Base-by-base conservation (phyloP, 2,329 filamentous ascomycete genomes). In the Phaeosphaeriaceae sp. region DNA sequence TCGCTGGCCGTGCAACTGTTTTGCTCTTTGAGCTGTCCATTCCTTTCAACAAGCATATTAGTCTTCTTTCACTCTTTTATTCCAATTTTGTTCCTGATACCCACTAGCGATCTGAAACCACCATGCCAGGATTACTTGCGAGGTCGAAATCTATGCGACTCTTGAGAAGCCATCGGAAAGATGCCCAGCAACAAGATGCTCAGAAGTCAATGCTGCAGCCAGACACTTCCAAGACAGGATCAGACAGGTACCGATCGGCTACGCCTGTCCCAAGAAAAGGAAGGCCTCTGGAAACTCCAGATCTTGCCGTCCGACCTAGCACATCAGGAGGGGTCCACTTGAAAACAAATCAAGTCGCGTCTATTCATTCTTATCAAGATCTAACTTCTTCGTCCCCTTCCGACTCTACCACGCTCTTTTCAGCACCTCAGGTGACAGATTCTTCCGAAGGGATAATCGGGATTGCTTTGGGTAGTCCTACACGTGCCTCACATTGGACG, bases 11-110 rank as follows among this genome's bases (percentile, higher is more conserved):
- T 61, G 56, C 61, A 59, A 50, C 56, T 52, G 58, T 69, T 69
- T 76, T 73, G 75, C 70, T 76, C 75, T 71, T 62, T 61, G 70
- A 73, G 76, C 76, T 69, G 76, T 78, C 76, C 76, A 72, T 68
- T 79, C 76, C 71, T 78, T 79, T 67, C 52, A 58, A 17, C 40
- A 27, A 57, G 48, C 59, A 52, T 54, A 36, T 49, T 54, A 61
- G 55, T 62, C 65, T 52, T 63, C 50, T 67, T 63, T 63, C 66
- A 51, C 59, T 70, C 62, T 57, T 68, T 57, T 53, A 62, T 62
- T 53, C 54, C 58, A 60, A 58, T 67, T 62, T 66, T 44, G 57
- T 51, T 62, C 61, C 61, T 73, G 71, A 74, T 68, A 75, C 69
- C 62, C 66, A 67, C 70, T 74, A 74, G 66, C 60, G 48, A 65